Evolutionary conservation across 2,329 filamentous ascomycete species (phyloP).

Genomic region (Aspergillus floridensis): DNA sequence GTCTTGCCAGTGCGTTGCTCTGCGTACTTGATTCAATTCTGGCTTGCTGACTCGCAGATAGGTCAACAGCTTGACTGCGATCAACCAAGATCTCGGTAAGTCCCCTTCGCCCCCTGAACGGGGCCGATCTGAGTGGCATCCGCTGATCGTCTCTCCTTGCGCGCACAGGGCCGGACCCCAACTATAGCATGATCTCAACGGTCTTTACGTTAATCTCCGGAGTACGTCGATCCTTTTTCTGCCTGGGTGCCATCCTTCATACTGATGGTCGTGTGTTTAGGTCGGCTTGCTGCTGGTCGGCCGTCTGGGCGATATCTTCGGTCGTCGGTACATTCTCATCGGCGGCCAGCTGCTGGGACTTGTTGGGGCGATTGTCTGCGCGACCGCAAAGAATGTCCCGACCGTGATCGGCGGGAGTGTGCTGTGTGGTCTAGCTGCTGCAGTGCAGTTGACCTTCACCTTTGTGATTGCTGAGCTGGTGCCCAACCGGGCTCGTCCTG

Average conservation of each 20-base stretch:
- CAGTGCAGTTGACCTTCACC: constrained; percentile 40
- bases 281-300: constrained; percentile 34
- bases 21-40: too few species aligned
- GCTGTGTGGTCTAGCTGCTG: constrained; percentile 38
- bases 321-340: constrained; percentile 36
- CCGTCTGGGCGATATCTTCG: constrained; percentile 36
- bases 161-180: constrained; percentile 23
- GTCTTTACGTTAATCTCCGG: constrained; percentile 24
- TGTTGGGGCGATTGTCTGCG: constrained; percentile 39
- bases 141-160: neutral
- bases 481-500: constrained; percentile 37
- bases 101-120: neutral
- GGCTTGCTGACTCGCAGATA: neutral
- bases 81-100: constrained; percentile 27
- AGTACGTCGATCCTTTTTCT: constrained; percentile 4
- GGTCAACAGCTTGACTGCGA: constrained; percentile 21
- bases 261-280: neutral
- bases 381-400: constrained; percentile 36
- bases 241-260: neutral
- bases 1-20: constrained; percentile 13
- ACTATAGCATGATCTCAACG: constrained; percentile 29
- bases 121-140: too few species aligned
- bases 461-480: constrained; percentile 41
- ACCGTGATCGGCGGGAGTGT: constrained; percentile 39
- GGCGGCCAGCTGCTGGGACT: constrained; percentile 30